These are phyloP conservation scores for Ascosphaera pollenicola DNA, from an alignment of 2,329 filamentous ascomycete genomes.

Conservation along the genomic window DNA sequence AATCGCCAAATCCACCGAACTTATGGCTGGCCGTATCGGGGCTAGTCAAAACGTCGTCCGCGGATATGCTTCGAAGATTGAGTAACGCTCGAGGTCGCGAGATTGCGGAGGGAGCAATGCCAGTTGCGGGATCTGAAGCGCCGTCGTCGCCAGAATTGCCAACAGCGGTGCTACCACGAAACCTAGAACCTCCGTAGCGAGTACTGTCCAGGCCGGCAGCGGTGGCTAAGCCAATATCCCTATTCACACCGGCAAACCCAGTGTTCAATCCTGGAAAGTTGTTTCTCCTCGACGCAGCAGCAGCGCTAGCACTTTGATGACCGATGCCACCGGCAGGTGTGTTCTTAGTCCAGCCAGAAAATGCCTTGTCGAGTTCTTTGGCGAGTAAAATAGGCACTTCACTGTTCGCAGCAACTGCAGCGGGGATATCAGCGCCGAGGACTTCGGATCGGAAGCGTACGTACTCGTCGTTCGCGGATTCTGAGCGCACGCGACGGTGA, in stretches of 20 bases:
- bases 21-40: not conserved
- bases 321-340: not conserved
- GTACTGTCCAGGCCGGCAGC: not conserved
- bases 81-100: not conserved
- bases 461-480: constrained; percentile 5
- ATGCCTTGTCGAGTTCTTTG: not conserved
- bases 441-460: constrained; percentile 6
- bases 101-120: not conserved
- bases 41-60: not conserved
- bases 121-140: not conserved
- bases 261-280: not conserved
- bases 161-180: no score
- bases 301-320: not conserved
- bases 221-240: not conserved
- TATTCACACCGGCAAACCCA: not conserved
- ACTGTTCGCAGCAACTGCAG: not conserved
- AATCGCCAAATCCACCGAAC: not conserved
- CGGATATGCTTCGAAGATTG: not conserved
- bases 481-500: constrained; percentile 6
- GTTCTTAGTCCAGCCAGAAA: not conserved
- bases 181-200: not conserved
- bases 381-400: not conserved
- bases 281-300: not conserved
- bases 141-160: not conserved
- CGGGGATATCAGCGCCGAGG: constrained; percentile 1